phyloP scores from a whole-genome alignment of 768 basidiomycete species.

The Floccularia luteovirens region DNA sequence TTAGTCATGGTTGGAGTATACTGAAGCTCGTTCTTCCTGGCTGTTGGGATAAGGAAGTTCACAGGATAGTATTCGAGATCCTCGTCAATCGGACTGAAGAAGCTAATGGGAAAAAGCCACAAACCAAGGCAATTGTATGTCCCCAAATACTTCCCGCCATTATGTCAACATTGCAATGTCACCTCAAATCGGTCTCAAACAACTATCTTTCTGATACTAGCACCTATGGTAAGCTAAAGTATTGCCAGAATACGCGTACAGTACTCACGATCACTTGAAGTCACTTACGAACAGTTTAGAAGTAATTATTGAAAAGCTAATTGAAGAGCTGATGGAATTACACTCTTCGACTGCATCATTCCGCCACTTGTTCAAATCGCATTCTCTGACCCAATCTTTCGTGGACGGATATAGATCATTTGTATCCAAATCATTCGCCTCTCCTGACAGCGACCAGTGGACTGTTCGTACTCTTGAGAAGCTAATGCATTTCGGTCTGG shows the following conservation, averaged over 20 bases:
- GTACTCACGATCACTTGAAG: too few relatives aligned
- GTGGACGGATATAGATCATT: constrained; percentile 57
- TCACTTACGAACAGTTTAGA: too few relatives aligned
- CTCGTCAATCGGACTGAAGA: constrained; percentile 33
- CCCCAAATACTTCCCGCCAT: constrained; percentile 69
- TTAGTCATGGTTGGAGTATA: constrained; percentile 77
- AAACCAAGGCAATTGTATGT: constrained; percentile 45
- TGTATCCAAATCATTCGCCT: constrained; percentile 31
- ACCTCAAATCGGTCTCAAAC: constrained; percentile 34
- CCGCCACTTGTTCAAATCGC: constrained; percentile 66
- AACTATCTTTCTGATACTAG: constrained; percentile 25
- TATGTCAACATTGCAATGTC: constrained; percentile 56
- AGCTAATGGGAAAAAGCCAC: constrained; percentile 9
- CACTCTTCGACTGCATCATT: constrained; percentile 61
- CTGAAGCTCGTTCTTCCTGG: constrained; percentile 61
- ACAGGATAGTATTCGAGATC: constrained; percentile 61
- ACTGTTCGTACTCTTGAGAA: constrained; percentile 60
- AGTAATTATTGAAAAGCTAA: constrained; percentile 47
- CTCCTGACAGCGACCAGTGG: constrained; percentile 29
- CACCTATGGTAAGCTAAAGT: too few relatives aligned
- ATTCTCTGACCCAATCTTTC: constrained; percentile 60
- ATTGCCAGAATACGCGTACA: too few relatives aligned
- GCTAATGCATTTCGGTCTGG: constrained; percentile 59
- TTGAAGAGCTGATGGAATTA: constrained; percentile 63
- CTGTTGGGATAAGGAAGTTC: constrained; percentile 63